Evolutionary conservation across 169 alveolate species (phyloP).

Genomic region (Plasmodium cynomolgi): DNA sequence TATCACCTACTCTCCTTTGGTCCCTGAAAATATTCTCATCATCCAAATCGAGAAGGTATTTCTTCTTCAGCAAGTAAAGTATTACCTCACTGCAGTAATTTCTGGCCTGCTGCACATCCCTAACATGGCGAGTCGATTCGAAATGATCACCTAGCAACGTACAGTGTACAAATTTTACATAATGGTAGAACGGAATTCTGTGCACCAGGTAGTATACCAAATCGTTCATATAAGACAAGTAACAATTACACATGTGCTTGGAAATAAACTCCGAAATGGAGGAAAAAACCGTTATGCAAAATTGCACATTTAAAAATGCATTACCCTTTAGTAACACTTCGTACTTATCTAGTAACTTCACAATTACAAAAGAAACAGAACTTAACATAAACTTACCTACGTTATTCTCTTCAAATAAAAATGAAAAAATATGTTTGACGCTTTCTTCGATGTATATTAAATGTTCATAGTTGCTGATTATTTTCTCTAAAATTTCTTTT

Average conservation of each 20-base stretch:
- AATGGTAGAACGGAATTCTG: constrained; percentile 34
- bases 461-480: constrained; percentile 23
- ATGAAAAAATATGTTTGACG: neutral
- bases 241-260: neutral
- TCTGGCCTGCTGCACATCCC: constrained; percentile 26
- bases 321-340: constrained; percentile 17
- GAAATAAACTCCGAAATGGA: constrained; percentile 18
- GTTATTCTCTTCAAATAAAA: neutral
- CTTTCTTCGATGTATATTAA: constrained; percentile 14
- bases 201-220: constrained; percentile 40
- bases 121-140: neutral
- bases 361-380: constrained; percentile 24
- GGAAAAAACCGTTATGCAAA: constrained; percentile 14
- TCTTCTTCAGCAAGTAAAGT: constrained; percentile 59
- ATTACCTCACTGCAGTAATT: constrained; percentile 34
- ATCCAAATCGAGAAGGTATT: constrained; percentile 39
- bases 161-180: constrained; percentile 15
- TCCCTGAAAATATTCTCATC: constrained; percentile 50
- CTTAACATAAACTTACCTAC: constrained; percentile 9
- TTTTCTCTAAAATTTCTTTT: constrained; percentile 41
- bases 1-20: constrained; percentile 21
- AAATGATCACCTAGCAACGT: constrained; percentile 20
- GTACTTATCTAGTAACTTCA: constrained; percentile 38
- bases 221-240: constrained; percentile 25
- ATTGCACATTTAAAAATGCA: constrained; percentile 1